Conservation (phyloP, 495 filamentous ascomycete genomes). For the Penicillium ucsense region DNA sequence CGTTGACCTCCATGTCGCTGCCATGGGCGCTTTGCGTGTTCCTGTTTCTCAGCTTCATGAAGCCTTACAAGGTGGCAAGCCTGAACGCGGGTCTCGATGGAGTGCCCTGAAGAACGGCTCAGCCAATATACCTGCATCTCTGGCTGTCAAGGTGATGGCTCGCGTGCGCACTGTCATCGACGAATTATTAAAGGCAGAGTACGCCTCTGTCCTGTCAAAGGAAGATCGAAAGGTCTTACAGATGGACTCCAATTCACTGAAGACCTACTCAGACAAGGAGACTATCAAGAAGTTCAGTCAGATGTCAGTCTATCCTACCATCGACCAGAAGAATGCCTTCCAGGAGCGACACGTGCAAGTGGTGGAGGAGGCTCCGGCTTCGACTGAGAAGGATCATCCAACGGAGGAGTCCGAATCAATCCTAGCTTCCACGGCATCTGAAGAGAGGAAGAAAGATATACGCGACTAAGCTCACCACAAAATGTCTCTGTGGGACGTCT, state of each 20-base stretch:
- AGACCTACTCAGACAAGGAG: constrained; percentile 22
- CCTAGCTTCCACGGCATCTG: background rate
- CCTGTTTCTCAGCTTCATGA: constrained; percentile 20
- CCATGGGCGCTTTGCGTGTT: constrained; percentile 18
- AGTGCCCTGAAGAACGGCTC: background rate
- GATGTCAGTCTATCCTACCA: constrained; percentile 13
- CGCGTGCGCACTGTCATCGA: constrained; percentile 21
- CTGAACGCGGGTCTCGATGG: constrained; percentile 4
- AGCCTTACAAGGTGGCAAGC: constrained; percentile 13
- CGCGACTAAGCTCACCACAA: background rate
- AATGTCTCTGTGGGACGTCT: background rate
- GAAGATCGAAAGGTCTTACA: constrained; percentile 13
- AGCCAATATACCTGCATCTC: constrained; percentile 5
- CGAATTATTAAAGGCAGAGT: constrained; percentile 16
- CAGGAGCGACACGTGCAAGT: constrained; percentile 3
- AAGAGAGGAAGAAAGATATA: background rate
- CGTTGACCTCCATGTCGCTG: constrained; percentile 14
- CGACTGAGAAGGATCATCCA: background rate
- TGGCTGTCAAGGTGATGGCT: constrained; percentile 17
- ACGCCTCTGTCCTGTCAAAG: constrained; percentile 18
- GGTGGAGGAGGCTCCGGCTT: background rate
- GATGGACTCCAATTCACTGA: constrained; percentile 17
- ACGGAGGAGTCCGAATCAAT: background rate
- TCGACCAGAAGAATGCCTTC: constrained; percentile 13
- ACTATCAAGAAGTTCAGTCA: constrained; percentile 7